A percentile compares a stretch with the other conserved stretches of the same genome.
Conservation (phyloP, 305 asterid genomes). For the Nicotiana rustica region DNA sequence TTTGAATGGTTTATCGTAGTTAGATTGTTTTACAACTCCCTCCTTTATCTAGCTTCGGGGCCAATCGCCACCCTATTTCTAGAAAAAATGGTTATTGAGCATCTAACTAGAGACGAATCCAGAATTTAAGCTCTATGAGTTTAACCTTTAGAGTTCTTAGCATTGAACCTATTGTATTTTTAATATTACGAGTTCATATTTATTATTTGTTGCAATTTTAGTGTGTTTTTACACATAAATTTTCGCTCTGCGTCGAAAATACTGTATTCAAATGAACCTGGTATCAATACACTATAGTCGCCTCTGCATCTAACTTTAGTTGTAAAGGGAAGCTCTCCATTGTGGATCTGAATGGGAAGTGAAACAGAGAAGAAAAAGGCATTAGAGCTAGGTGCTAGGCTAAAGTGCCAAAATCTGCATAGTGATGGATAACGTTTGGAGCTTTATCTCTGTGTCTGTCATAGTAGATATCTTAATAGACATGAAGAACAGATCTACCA, state of each 20-base stretch:
- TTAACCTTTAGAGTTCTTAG: no score
- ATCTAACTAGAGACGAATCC: no score
- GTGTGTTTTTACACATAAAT: no score
- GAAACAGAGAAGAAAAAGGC: background rate
- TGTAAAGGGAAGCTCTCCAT: background rate
- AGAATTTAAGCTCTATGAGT: no score
- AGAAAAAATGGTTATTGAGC: background rate
- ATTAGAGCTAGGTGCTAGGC: background rate
- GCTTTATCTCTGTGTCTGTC: slow-evolving; percentile 22
- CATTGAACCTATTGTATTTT: no score
- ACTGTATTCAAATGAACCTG: no score
- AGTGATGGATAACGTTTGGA: background rate
- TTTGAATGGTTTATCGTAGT: background rate
- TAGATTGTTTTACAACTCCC: background rate
- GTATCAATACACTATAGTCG: no score
- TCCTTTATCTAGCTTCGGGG: background rate
- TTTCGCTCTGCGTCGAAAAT: no score
- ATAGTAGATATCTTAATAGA: background rate
- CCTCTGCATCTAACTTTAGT: background rate
- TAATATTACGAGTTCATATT: no score
- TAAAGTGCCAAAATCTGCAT: slow-evolving; percentile 3
- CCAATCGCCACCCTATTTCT: background rate
- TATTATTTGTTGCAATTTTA: no score
- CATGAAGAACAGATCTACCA: background rate
- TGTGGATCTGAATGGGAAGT: slow-evolving; percentile 5